Evolutionary conservation across 148 eudicot genomes (phyloP).

Genomic region (Chenopodium berlandieri): DNA sequence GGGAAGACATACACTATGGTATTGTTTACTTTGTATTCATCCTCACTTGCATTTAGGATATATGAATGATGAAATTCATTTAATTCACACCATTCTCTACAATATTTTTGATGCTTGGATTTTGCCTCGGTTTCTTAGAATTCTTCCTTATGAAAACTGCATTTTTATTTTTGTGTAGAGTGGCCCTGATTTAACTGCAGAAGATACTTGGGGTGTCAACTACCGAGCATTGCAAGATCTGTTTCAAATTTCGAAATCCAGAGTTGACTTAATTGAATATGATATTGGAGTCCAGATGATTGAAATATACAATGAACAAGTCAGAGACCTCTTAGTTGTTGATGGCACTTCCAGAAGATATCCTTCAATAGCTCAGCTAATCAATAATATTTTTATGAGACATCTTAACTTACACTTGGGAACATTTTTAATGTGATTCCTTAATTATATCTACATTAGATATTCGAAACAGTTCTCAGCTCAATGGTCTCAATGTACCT

Average conservation of each 20-base stretch:
- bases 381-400: background rate
- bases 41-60: background rate
- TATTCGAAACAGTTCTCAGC: constrained; percentile 84
- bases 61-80: background rate
- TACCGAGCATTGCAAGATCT: constrained; percentile 80
- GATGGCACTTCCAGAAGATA: constrained; percentile 84
- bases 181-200: constrained; percentile 83
- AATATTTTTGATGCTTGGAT: background rate
- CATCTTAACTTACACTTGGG: background rate
- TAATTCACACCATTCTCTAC: background rate
- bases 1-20: constrained; percentile 99
- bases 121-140: background rate
- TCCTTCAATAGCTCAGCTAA: constrained; percentile 44
- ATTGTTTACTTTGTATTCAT: background rate
- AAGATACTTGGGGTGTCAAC: constrained; percentile 96
- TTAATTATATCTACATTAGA: constrained; percentile 68
- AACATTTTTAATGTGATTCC: constrained; percentile 23
- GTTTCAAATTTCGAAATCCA: constrained; percentile 68
- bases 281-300: constrained; percentile 96
- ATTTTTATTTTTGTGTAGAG: constrained; percentile 43
- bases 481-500: constrained; percentile 92
- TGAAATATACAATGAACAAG: constrained; percentile 98
- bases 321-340: constrained; percentile 78
- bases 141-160: constrained; percentile 11
- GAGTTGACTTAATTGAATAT: constrained; percentile 58